phyloP scores from a whole-genome alignment of 2,329 filamentous ascomycete species.

The Karstenula rhodostoma region DNA sequence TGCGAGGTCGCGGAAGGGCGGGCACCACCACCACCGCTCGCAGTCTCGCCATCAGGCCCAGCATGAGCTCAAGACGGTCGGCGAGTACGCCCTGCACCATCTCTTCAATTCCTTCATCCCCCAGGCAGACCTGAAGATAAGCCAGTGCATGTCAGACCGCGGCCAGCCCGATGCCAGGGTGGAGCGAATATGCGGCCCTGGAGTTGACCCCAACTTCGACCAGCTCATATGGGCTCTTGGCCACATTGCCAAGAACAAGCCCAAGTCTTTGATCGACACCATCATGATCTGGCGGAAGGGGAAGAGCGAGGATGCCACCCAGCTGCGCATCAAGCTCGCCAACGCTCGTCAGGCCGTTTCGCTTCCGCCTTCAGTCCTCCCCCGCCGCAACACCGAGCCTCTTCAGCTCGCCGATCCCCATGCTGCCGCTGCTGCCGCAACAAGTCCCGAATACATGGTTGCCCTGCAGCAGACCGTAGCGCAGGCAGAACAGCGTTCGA shows the following conservation, averaged over 20 bases:
- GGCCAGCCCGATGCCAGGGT: conserved; percentile 84
- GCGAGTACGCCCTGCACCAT: conserved; percentile 96
- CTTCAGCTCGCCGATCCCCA: conserved; percentile 37
- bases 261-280: conserved; percentile 93
- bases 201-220: conserved; percentile 88
- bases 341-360: conserved; percentile 41
- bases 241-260: conserved; percentile 92
- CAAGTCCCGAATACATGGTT: conserved; percentile 44
- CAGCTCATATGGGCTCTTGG: conserved; percentile 92
- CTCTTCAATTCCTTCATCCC: conserved; percentile 97
- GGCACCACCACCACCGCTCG: conserved; percentile 80
- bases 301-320: conserved; percentile 83
- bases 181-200: conserved; percentile 88
- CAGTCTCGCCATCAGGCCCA: conserved; percentile 69
- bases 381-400: conserved; percentile 49
- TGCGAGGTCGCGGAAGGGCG: conserved; percentile 73
- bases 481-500: conserved; percentile 86
- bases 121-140: conserved; percentile 95
- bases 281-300: conserved; percentile 98
- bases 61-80: conserved; percentile 88
- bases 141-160: conserved; percentile 81
- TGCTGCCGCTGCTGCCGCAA: conserved; percentile 34
- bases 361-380: conserved; percentile 35
- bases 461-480: conserved; percentile 74
- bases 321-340: conserved; percentile 41